Conservation (phyloP, 805 yeast species). For the Ogataea pignaliae region DNA sequence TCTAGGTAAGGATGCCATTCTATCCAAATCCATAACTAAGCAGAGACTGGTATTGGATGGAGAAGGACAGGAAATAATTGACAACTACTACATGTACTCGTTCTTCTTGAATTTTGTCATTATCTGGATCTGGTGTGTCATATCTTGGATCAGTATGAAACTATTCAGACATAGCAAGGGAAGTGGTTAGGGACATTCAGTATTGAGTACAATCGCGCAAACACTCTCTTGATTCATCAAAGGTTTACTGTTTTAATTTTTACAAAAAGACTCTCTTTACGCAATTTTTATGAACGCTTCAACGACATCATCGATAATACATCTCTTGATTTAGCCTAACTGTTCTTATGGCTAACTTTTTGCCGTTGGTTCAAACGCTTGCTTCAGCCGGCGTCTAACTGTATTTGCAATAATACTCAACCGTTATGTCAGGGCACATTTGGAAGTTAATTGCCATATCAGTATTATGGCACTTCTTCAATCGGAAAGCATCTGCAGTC, state of each 20-base stretch:
- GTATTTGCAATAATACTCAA: too few relatives aligned
- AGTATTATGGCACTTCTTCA: too few relatives aligned
- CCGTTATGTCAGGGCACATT: too few relatives aligned
- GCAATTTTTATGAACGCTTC: too few relatives aligned
- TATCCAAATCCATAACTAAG: constrained; percentile 3
- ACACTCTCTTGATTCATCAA: not conserved
- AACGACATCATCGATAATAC: too few relatives aligned
- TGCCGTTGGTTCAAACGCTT: too few relatives aligned
- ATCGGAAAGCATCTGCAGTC: too few relatives aligned
- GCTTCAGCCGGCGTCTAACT: too few relatives aligned
- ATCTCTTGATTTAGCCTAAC: too few relatives aligned
- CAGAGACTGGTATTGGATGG: constrained; percentile 10
- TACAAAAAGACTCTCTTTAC: constrained; percentile 5
- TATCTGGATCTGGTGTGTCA: constrained; percentile 65
- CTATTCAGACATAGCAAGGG: constrained; percentile 77
- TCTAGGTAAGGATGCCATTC: constrained; percentile 6
- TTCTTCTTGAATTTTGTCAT: constrained; percentile 30
- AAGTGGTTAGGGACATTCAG: constrained; percentile 28
- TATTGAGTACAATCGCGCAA: too few relatives aligned
- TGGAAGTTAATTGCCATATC: too few relatives aligned
- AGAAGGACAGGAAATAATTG: constrained; percentile 16
- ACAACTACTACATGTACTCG: constrained; percentile 28
- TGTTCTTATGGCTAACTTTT: too few relatives aligned
- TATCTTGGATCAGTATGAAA: constrained; percentile 78
- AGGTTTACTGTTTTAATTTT: constrained; percentile 3